Base-by-base conservation (phyloP, 2,329 filamentous ascomycete species). In the Graphilbum sp. region DNA sequence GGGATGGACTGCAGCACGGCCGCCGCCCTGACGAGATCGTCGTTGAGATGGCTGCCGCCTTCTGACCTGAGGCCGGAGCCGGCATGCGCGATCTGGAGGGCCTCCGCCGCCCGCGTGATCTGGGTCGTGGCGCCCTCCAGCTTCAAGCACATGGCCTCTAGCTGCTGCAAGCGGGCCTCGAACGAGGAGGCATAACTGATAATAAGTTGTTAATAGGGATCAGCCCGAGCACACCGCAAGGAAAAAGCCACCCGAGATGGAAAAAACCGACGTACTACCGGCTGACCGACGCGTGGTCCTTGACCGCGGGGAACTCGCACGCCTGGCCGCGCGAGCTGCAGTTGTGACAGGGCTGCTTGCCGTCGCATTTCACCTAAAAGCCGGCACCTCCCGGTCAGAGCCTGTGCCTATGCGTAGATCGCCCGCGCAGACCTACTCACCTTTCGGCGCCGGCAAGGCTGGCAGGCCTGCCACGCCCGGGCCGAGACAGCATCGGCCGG, bases 361-460 rank as follows among this genome's bases (percentile, higher is more conserved):
- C 49, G 19, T 51, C 48, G 31, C 49, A 51, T 40, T 51, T 51
- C 13, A 51, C 43, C 49, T 51, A 31, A 4, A 16, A 30, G 10
- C 20, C n/a, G n/a, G n/a, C n/a, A n/a, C n/a, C n/a, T n/a, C n/a
- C n/a, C n/a, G n/a, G n/a, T n/a, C n/a, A n/a, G n/a, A n/a, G n/a
- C n/a, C n/a, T n/a, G n/a, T n/a, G 20, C 20, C 33, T 20, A 17
- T 31, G 16, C 13, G 25, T 27, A 9, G 32, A 33, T 21, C 12
- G 10, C 21, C 21, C 11, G 18, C 2, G 12, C 25, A 12, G n/a
- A 25, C 30, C 7, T 32, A 9, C n/a, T 10, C 12, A 48, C 46
- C 42, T 49, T 49, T 31, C 46, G 45, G 1, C 47, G 40, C 11
- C 47, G 46, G 32, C 47, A 49, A 3, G 43, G 33, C 19, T 44